Percentiles rank a stretch among this genome's conserved stretches.
Conservation (phyloP, 495 filamentous ascomycete genomes). For the Xylaria acuta region DNA sequence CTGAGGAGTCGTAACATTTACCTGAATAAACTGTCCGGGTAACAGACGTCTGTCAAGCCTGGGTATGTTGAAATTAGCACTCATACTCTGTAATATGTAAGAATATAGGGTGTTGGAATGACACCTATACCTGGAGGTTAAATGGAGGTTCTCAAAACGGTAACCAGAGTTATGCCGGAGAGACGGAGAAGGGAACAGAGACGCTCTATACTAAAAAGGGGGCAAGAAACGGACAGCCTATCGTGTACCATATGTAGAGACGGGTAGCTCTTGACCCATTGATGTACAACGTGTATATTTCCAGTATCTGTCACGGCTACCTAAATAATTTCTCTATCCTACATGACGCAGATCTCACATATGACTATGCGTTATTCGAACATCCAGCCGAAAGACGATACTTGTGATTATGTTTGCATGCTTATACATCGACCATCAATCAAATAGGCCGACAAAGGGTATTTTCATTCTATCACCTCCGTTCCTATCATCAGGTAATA, state of each 20-base stretch:
- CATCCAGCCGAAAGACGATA: not conserved
- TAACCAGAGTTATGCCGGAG: not conserved
- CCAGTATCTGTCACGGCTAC: not conserved
- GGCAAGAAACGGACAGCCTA: not conserved
- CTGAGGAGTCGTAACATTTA: slow-evolving; percentile 29
- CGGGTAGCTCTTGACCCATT: not conserved
- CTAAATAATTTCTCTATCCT: not conserved
- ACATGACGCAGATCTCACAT: not conserved
- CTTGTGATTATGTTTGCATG: not conserved
- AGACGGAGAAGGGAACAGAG: not conserved
- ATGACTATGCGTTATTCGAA: not conserved
- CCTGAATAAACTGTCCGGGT: not conserved
- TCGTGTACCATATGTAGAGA: slow-evolving; percentile 12
- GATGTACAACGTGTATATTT: slow-evolving; percentile 35
- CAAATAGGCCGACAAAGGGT: not conserved
- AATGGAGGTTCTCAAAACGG: not conserved
- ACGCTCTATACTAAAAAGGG: not conserved
- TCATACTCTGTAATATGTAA: too few relatives aligned
- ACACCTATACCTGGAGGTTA: not conserved
- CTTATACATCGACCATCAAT: not conserved
- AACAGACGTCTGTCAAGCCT: not conserved
- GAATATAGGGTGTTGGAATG: not conserved
- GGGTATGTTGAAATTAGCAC: not conserved
- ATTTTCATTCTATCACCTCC: slow-evolving; percentile 17
- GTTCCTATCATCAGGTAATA: not conserved